Evolutionary conservation across 2,329 filamentous ascomycete genomes (phyloP).

Genomic region (Colletotrichum sansevieriae): DNA sequence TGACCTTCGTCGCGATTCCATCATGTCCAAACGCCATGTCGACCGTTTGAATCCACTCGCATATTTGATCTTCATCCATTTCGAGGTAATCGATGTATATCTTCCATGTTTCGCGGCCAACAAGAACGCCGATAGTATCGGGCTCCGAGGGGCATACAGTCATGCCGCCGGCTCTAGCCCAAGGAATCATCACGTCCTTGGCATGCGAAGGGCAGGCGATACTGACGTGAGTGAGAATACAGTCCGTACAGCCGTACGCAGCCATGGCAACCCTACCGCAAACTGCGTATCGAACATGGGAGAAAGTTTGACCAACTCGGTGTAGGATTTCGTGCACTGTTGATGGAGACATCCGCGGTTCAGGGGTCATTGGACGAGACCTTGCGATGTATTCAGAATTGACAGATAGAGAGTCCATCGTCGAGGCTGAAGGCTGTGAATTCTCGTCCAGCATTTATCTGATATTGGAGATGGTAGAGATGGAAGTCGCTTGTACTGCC

Average conservation of each 20-base stretch:
- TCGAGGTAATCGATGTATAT: conserved; percentile 54
- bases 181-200: conserved; percentile 53
- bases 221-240: conserved; percentile 51
- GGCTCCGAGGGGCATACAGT: conserved; percentile 46
- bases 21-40: conserved; percentile 36
- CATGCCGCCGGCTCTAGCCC: conserved; percentile 55
- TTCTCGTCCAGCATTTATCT: background rate
- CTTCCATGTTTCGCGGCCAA: conserved; percentile 49
- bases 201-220: conserved; percentile 56
- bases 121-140: conserved; percentile 60
- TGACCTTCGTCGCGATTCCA: conserved; percentile 42
- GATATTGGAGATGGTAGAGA: background rate
- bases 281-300: conserved; percentile 61
- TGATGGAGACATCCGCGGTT: conserved; percentile 44
- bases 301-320: conserved; percentile 54
- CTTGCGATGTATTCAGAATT: background rate
- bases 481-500: conserved; percentile 8
- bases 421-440: background rate
- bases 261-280: conserved; percentile 60
- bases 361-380: background rate
- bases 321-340: conserved; percentile 54
- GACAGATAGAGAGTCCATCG: background rate
- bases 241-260: conserved; percentile 56
- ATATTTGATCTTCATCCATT: conserved; percentile 43
- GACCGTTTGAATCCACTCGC: conserved; percentile 47